A percentile compares a stretch with the other conserved stretches of the same genome.
Evolutionary conservation across 2,329 filamentous ascomycete genomes (phyloP).

Genomic region (Talaromyces sp.): DNA sequence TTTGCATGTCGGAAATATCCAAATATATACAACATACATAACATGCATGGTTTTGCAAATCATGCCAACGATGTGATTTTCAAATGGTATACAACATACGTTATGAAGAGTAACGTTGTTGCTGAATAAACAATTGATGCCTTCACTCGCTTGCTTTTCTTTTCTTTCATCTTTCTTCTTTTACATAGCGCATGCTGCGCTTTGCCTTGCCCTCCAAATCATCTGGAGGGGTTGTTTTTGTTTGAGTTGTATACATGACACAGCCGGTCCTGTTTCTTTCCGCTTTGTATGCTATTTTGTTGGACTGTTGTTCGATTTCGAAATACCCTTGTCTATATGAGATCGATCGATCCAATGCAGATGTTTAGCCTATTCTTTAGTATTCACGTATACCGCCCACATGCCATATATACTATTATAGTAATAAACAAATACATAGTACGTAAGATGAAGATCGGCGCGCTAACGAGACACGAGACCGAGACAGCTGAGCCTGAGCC

Average conservation of each 20-base stretch:
- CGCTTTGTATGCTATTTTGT: constrained; percentile 12
- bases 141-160: constrained; percentile 2
- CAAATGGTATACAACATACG: background rate
- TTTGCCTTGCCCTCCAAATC: background rate
- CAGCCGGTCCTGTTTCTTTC: constrained; percentile 13
- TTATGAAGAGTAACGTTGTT: background rate
- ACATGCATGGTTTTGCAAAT: background rate
- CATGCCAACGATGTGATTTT: background rate
- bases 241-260: background rate
- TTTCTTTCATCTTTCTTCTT: constrained; percentile 12
- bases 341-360: constrained; percentile 3
- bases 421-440: background rate
- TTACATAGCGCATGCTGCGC: background rate
- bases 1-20: background rate
- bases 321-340: constrained; percentile 13
- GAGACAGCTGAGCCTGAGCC: background rate
- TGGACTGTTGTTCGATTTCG: constrained; percentile 18
- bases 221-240: background rate
- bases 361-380: background rate
- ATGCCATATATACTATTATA: background rate
- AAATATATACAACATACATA: constrained; percentile 3
- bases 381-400: background rate
- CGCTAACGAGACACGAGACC: background rate
- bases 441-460: background rate
- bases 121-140: background rate